Percentiles rank a stretch among this genome's conserved stretches.
Conservation (phyloP, 257 asterid species). For the Solanum rostratum region DNA sequence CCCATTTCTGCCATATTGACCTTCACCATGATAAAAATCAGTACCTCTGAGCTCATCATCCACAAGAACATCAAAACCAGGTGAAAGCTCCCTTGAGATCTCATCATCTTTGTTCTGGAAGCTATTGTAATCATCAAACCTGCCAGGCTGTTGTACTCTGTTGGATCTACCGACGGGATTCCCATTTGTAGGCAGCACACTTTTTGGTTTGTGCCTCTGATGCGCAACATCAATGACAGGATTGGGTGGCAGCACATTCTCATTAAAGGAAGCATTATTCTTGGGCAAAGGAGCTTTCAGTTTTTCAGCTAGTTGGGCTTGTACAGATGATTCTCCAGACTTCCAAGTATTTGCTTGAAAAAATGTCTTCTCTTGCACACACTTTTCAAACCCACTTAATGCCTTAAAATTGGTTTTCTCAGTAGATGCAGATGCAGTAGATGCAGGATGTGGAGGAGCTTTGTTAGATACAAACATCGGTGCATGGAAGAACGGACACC, state of each 20-base stretch:
- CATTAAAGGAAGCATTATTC: constrained; percentile 18
- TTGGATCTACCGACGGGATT: constrained; percentile 3
- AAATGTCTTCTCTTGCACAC: constrained; percentile 21
- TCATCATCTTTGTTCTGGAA: constrained; percentile 25
- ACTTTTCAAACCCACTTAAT: constrained; percentile 15
- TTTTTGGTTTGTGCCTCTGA: constrained; percentile 3
- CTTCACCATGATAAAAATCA: constrained; percentile 59
- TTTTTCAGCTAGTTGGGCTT: constrained; percentile 15
- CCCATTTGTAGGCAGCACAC: constrained; percentile 1
- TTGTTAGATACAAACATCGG: constrained; percentile 41
- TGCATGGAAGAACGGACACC: constrained; percentile 71
- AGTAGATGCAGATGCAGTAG: background rate
- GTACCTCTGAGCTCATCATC: constrained; percentile 69
- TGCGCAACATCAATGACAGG: constrained; percentile 5
- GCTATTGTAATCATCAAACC: constrained; percentile 5
- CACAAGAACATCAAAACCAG: constrained; percentile 92
- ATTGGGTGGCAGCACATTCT: background rate
- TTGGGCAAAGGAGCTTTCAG: constrained; percentile 22
- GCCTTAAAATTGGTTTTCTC: constrained; percentile 9
- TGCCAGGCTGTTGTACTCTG: constrained; percentile 10
- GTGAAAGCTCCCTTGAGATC: constrained; percentile 83
- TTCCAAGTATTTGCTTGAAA: constrained; percentile 21
- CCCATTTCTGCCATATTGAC: constrained; percentile 47
- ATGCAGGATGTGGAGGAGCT: constrained; percentile 16
- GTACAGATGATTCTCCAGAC: constrained; percentile 16